These are phyloP conservation scores for Colletotrichum eremochloae DNA, from an alignment of 2,329 filamentous ascomycete genomes.

Conservation along the genomic window DNA sequence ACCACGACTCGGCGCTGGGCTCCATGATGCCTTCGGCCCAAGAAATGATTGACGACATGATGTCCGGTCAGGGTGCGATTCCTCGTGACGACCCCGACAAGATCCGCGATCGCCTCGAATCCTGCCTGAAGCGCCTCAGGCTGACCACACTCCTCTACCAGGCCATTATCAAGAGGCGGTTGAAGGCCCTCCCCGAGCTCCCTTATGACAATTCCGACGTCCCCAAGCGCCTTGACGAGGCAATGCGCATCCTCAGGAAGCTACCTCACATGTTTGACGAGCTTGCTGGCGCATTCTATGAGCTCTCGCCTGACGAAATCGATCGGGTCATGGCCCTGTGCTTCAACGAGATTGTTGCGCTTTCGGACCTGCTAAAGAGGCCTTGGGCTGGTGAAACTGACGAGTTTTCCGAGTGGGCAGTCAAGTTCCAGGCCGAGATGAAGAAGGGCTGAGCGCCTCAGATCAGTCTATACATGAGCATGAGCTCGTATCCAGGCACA, in stretches of 20 bases:
- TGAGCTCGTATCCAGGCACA: constrained; percentile 14
- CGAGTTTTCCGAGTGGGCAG: constrained; percentile 84
- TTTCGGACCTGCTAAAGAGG: constrained; percentile 66
- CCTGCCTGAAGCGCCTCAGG: constrained; percentile 73
- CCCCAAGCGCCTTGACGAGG: constrained; percentile 65
- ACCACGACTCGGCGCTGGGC: constrained; percentile 55
- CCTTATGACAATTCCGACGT: constrained; percentile 51
- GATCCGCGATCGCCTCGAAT: constrained; percentile 75
- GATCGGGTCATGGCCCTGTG: constrained; percentile 71
- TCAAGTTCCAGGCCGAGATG: constrained; percentile 66
- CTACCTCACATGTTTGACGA: constrained; percentile 79
- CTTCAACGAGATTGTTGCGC: constrained; percentile 69
- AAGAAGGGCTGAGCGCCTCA: constrained; percentile 54
- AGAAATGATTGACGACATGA: constrained; percentile 76
- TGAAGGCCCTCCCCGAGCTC: constrained; percentile 69
- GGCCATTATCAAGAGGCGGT: constrained; percentile 76
- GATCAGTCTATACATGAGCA: background rate
- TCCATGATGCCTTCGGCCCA: constrained; percentile 57
- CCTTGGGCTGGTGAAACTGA: constrained; percentile 77
- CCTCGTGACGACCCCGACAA: constrained; percentile 73
- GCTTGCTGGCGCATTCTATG: constrained; percentile 79
- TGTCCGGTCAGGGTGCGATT: constrained; percentile 72
- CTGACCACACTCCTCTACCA: constrained; percentile 77
- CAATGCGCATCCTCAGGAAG: constrained; percentile 67
- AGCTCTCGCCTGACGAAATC: constrained; percentile 70